Evolutionary conservation across 2,329 filamentous ascomycete genomes (phyloP).

Genomic region (Penicillium polonicum): DNA sequence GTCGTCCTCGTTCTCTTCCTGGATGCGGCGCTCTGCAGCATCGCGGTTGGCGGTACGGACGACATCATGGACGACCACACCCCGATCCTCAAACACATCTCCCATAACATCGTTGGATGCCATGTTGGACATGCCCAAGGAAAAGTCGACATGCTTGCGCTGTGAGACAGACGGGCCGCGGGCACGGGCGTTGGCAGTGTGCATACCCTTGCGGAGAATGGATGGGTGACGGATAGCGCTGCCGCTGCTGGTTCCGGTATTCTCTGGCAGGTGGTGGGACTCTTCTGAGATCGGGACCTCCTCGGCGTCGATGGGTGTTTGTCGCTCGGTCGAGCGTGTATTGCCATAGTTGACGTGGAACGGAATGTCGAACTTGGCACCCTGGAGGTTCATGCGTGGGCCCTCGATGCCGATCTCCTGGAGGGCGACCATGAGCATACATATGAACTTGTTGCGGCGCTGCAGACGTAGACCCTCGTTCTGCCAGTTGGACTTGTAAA

Average conservation of each 20-base stretch:
- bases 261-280: constrained; percentile 26
- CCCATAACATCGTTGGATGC: constrained; percentile 59
- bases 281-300: constrained; percentile 26
- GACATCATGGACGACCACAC: constrained; percentile 43
- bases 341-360: constrained; percentile 60
- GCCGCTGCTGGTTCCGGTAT: constrained; percentile 32
- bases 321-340: constrained; percentile 44
- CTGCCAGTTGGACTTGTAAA: constrained; percentile 96
- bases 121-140: constrained; percentile 63
- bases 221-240: constrained; percentile 45
- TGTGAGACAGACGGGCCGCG: constrained; percentile 58
- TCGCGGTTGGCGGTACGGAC: constrained; percentile 42
- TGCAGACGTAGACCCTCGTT: constrained; percentile 88
- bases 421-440: constrained; percentile 84
- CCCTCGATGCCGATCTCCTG: constrained; percentile 81
- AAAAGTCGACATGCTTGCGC: constrained; percentile 69
- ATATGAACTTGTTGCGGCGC: constrained; percentile 91
- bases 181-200: constrained; percentile 45
- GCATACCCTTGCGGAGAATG: constrained; percentile 55
- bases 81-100: constrained; percentile 63
- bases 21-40: constrained; percentile 40
- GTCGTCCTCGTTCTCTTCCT: constrained; percentile 36
- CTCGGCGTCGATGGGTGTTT: constrained; percentile 43
- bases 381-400: constrained; percentile 70
- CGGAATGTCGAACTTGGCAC: constrained; percentile 65